Base-by-base conservation (phyloP, 306 rosid species). In the Rubus idaeus region DNA sequence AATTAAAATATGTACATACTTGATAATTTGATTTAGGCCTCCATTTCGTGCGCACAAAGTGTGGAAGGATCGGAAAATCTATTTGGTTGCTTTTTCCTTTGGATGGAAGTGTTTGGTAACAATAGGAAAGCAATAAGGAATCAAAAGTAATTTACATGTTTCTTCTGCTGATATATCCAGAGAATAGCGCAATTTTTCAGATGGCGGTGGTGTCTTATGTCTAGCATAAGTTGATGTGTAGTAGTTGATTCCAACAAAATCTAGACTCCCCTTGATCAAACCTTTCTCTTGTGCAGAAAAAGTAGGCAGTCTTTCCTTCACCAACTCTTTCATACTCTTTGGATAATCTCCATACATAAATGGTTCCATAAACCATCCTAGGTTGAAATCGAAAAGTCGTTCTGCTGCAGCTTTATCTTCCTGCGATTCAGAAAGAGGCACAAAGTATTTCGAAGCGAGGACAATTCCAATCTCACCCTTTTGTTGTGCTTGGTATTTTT, bases 391-490 rank as follows among this genome's bases (percentile, higher is more conserved):
- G 20, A 68, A 3, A 21, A 75, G 60, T 57, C 85, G 78, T 62
- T 67, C 23, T 6, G 80, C 68, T 5, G 88, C 90, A 13, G 68
- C 74, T 45, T n/a, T 21, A 72, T 87, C 86, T 14, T 84, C 86
- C 6, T 53, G 56, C 10, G 75, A 65, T 26, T 30, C 44, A 5
- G 81, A 64, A 21, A 30, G 71, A 9, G 90, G 88, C 39, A 70
- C 26, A 20, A 66, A 77, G 73, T 70, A 57, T 56, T 71, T 69
- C 10, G 77, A 63, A 37, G 55, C 75, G 5, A 77, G 40, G 35
- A 53, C 80, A 3, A 87, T 5, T 68, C 90, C 90, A 16, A 84
- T 72, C 78, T 87, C 78, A 53, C 90, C 87, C 6, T 80, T 67
- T 82, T 87, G 88, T 46, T 39, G 47, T 58, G 57, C 83, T 88